Conservation (phyloP, 1,139 yeast species). For the Yamadazyma triangularis region DNA sequence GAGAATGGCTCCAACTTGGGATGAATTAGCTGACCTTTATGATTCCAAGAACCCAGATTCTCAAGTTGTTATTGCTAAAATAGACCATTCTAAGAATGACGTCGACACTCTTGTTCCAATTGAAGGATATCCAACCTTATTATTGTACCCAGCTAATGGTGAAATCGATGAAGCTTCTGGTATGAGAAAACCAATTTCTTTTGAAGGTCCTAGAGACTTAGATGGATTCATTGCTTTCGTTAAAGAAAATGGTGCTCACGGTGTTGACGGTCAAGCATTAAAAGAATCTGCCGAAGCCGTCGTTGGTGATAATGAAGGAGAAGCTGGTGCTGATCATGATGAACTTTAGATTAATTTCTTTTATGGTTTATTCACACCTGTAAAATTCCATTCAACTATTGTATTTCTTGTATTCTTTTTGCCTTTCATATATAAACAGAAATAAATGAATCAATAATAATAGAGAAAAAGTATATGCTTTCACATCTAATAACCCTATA, state of each 20-base stretch:
- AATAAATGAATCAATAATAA: too few relatives aligned
- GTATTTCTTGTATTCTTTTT: too few relatives aligned
- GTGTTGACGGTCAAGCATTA: slow-evolving; percentile 46
- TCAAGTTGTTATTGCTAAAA: slow-evolving; percentile 67
- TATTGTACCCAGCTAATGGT: slow-evolving; percentile 87
- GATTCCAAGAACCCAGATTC: slow-evolving; percentile 42
- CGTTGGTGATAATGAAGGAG: slow-evolving; percentile 19
- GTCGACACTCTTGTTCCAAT: slow-evolving; percentile 64
- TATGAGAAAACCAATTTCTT: slow-evolving; percentile 60
- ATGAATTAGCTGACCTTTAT: slow-evolving; percentile 73
- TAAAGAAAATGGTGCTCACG: slow-evolving; percentile 56
- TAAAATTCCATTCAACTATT: too few relatives aligned
- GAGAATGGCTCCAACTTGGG: slow-evolving; percentile 88
- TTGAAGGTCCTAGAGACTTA: slow-evolving; percentile 69
- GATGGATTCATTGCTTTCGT: slow-evolving; percentile 70
- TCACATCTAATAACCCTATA: too few relatives aligned
- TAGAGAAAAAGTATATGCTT: too few relatives aligned
- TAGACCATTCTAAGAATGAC: slow-evolving; percentile 89
- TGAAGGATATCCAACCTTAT: slow-evolving; percentile 90
- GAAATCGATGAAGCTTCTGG: slow-evolving; percentile 56
- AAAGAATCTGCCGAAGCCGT: slow-evolving; percentile 24
- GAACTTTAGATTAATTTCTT: slow-evolving; percentile 32
- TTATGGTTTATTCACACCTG: too few relatives aligned
- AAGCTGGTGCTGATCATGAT: slow-evolving; percentile 28
- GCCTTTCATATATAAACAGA: too few relatives aligned